These are phyloP conservation scores for Fusarium phyllophilum DNA, from an alignment of 2,329 filamentous ascomycete genomes.

Conservation along the genomic window DNA sequence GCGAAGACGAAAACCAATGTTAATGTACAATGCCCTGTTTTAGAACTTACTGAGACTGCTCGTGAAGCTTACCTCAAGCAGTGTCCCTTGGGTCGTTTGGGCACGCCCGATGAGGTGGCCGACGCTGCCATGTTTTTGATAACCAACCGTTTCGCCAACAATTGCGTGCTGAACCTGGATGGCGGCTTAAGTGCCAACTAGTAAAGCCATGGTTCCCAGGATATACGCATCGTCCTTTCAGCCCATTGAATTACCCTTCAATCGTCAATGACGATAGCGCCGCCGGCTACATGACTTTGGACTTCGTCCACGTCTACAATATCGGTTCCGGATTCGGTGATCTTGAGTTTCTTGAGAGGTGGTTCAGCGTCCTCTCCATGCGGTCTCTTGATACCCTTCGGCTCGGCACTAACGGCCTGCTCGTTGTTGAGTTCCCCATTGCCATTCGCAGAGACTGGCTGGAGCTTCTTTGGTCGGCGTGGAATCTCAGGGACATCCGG, in stretches of 20 bases:
- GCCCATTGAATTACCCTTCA: slow-evolving; percentile 46
- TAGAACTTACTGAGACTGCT: slow-evolving; percentile 53
- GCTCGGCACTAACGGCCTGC: slow-evolving; percentile 48
- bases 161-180: slow-evolving; percentile 86
- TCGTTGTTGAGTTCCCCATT: slow-evolving; percentile 56
- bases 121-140: slow-evolving; percentile 83
- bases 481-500: slow-evolving; percentile 61
- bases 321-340: slow-evolving; percentile 49
- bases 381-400: slow-evolving; percentile 58
- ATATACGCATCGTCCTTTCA: slow-evolving; percentile 16
- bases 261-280: slow-evolving; percentile 74
- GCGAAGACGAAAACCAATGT: slow-evolving; percentile 37
- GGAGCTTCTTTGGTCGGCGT: slow-evolving; percentile 60
- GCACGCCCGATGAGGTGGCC: slow-evolving; percentile 77
- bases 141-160: slow-evolving; percentile 84
- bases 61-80: slow-evolving; percentile 53
- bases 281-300: slow-evolving; percentile 51
- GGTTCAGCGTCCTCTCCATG: slow-evolving; percentile 56
- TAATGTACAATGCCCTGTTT: slow-evolving; percentile 53
- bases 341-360: slow-evolving; percentile 62
- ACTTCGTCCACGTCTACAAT: slow-evolving; percentile 61
- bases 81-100: slow-evolving; percentile 76
- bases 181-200: slow-evolving; percentile 79
- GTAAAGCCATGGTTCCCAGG: slow-evolving; percentile 35
- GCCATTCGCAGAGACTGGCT: slow-evolving; percentile 53